A percentile compares a stretch with the other conserved stretches of the same genome.
These are phyloP conservation scores for Porphyra umbilicalis DNA, from an alignment of 31 red algal species.

Conservation along the genomic window DNA sequence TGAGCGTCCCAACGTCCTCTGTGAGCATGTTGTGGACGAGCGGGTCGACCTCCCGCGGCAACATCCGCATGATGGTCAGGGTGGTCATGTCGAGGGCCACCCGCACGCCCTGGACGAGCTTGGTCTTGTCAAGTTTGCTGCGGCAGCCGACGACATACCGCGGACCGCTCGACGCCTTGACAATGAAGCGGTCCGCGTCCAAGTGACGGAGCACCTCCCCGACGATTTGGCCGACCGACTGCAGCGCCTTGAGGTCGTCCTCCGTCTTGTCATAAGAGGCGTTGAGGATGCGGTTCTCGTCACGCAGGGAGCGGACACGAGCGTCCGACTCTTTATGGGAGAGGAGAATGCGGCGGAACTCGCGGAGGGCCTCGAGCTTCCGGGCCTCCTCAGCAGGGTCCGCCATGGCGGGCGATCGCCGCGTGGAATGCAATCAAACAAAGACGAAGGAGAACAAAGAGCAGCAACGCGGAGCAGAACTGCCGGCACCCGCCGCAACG, in stretches of 20 bases:
- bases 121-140: constrained; percentile 72
- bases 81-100: constrained; percentile 99
- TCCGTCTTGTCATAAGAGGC: constrained; percentile 91
- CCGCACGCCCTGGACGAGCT: constrained; percentile 88
- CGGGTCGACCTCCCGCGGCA: constrained; percentile 98
- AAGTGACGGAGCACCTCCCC: constrained; percentile 95
- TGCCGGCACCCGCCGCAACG: too few relatives aligned
- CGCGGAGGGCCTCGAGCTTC: constrained; percentile 56
- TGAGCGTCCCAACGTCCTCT: constrained; percentile 76
- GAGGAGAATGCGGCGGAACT: constrained; percentile 68
- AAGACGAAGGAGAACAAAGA: too few relatives aligned
- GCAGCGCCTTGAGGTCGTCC: constrained; percentile 97
- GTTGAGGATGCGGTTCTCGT: constrained; percentile 45
- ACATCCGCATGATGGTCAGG: constrained; percentile 98
- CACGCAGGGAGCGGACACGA: constrained; percentile 51
- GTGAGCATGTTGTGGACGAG: constrained; percentile 98
- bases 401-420: neutral
- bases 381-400: neutral
- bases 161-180: constrained; percentile 97
- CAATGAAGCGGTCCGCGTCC: constrained; percentile 94
- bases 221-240: constrained; percentile 99
- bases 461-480: too few relatives aligned
- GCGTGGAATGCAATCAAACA: too few relatives aligned
- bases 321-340: constrained; percentile 70
- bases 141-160: constrained; percentile 98